Evolutionary conservation across 805 yeast genomes (phyloP), one percentile per base, ranked within the genome.

Genomic region (Cyberlindnera mississippiensis): DNA sequence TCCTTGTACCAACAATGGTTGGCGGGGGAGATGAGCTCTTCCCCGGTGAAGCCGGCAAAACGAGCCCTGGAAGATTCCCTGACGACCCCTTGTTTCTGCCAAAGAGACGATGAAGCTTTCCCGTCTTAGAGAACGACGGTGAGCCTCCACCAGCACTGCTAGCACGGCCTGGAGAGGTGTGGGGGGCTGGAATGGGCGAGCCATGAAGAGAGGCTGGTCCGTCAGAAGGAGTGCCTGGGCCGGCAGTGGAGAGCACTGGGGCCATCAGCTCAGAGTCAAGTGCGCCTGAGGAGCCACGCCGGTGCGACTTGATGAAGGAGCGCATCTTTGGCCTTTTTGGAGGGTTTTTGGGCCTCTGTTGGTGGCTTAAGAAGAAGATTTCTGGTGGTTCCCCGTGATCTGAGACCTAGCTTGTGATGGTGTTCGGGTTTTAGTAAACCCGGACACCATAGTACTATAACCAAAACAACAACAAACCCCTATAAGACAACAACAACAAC

Each of bases 1-100:
- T 68, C 26, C 75, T 57, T 12, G 77, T 73, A 7, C 78, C 78
- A 27, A 61, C 62, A 7, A 73, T 73, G 0, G 67, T 56, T 1
- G 70, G 66, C 10, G 60, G 55, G 11, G 53, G 48, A 20, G 44
- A 41, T 12, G 34, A 28, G 5, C 35, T 18, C 26, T 22, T 44
- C 16, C 33, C 33, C 6, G 56, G 57, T 6, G 53, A 51, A 9
- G 37, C 37, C 2, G 53, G 42, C 20, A 42, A 22, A 26, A 17
- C 6, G 9, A 27, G 24, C 24, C 24, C 30, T 19, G 18, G 50
- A 3, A 41, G 41, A 32, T 41, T 51, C 12, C 41, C 47, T 6
- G 55, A 37, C 4, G 58, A 41, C 16, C 37, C 38, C 34, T 53
- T 54, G 14, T 51, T 38, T 10, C 62, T 41, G 4, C 42, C 55